Conservation (phyloP, 2,329 filamentous ascomycete genomes). For the Exophiala oligosperma region DNA sequence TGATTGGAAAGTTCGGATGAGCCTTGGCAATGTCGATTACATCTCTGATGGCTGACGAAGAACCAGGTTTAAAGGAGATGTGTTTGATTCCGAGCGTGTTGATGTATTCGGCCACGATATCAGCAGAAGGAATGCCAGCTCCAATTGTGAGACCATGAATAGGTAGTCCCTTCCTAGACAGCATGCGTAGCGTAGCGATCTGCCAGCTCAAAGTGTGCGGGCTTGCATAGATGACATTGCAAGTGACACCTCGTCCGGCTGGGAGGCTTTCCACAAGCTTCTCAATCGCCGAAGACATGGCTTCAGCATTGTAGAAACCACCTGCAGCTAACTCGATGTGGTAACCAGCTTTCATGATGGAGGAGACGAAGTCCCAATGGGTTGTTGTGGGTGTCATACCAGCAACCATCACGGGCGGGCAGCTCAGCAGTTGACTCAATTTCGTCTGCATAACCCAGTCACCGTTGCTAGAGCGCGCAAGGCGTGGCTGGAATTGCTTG, state of each 20-base stretch:
- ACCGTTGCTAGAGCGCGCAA: conserved; percentile 84
- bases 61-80: conserved; percentile 92
- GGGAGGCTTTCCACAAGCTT: conserved; percentile 86
- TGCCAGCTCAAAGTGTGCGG: conserved; percentile 90
- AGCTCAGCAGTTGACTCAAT: conserved; percentile 82
- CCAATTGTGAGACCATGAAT: conserved; percentile 92
- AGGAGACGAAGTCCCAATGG: conserved; percentile 86
- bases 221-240: conserved; percentile 91
- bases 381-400: conserved; percentile 93
- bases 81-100: conserved; percentile 89
- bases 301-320: conserved; percentile 81
- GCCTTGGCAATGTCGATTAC: conserved; percentile 92
- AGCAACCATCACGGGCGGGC: conserved; percentile 85
- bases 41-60: conserved; percentile 80
- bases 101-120: conserved; percentile 91
- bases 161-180: conserved; percentile 80
- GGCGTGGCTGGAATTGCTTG: conserved; percentile 88
- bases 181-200: conserved; percentile 76
- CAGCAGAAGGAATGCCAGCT: conserved; percentile 88
- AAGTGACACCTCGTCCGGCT: conserved; percentile 79
- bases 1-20: conserved; percentile 89
- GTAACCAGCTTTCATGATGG: conserved; percentile 93
- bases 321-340: conserved; percentile 88
- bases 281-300: conserved; percentile 76
- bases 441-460: conserved; percentile 94